Evolutionary conservation across 2,329 filamentous ascomycete species (phyloP).

Genomic region (Akanthomyces dipterigenus): DNA sequence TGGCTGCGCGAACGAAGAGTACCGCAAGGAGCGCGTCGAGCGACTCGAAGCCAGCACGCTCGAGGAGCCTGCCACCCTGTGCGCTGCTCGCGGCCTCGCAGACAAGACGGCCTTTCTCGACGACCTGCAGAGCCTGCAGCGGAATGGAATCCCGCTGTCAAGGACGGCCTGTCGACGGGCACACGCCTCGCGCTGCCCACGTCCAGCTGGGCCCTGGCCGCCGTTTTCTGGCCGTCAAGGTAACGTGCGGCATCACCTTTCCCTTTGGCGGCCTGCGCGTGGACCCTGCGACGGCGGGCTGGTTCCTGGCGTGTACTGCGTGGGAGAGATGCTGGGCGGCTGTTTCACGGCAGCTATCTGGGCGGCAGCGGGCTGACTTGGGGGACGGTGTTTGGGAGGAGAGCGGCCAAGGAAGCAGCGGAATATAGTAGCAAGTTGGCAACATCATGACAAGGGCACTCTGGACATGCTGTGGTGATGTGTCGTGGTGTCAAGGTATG

Average conservation of each 20-base stretch:
- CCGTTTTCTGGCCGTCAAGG: conserved; percentile 59
- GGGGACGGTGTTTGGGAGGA: conserved; percentile 45
- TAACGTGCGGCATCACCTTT: conserved; percentile 60
- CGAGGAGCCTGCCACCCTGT: conserved; percentile 48
- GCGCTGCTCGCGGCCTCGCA: conserved; percentile 39
- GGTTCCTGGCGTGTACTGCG: conserved; percentile 53
- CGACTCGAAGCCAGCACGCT: conserved; percentile 44
- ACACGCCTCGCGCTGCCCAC: conserved; percentile 44
- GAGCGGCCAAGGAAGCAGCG: conserved; percentile 32
- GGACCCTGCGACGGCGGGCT: conserved; percentile 43
- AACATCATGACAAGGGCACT: background rate
- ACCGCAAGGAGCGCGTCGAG: conserved; percentile 49
- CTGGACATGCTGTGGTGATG: too few species aligned
- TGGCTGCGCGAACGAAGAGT: conserved; percentile 57
- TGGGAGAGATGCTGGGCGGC: conserved; percentile 59
- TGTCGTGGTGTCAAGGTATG: too few species aligned
- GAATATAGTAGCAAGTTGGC: background rate
- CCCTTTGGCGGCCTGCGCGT: conserved; percentile 60
- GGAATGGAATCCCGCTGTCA: too few species aligned
- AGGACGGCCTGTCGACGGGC: conserved; percentile 55
- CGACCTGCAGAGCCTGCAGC: conserved; percentile 37
- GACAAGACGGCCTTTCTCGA: conserved; percentile 38
- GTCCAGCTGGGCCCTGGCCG: conserved; percentile 57
- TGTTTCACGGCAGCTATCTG: conserved; percentile 59
- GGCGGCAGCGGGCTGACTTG: conserved; percentile 56